These are phyloP conservation scores for Pseudogymnoascus sp. DNA, from an alignment of 2,329 filamentous ascomycete genomes.

Conservation along the genomic window DNA sequence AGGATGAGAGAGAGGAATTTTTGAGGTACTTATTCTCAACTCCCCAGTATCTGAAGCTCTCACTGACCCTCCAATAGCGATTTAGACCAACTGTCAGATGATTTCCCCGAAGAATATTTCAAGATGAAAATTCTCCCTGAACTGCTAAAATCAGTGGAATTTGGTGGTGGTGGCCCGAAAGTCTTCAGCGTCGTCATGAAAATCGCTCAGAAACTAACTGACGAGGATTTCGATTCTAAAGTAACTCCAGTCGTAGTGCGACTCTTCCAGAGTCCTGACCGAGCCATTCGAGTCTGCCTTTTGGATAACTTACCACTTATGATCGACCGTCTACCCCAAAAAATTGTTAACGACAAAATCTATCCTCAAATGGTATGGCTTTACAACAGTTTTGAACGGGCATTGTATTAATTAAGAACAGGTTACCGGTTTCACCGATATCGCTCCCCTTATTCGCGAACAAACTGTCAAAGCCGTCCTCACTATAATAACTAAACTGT, in stretches of 20 bases:
- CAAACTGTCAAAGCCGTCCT: constrained; percentile 94
- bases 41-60: constrained; percentile 20
- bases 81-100: constrained; percentile 77
- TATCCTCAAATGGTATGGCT: constrained; percentile 76
- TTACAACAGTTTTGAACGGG: neutral
- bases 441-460: constrained; percentile 84
- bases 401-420: constrained; percentile 27
- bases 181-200: constrained; percentile 84
- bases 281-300: constrained; percentile 83
- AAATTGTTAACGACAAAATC: constrained; percentile 89
- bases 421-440: constrained; percentile 90
- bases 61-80: constrained; percentile 40
- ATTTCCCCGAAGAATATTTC: constrained; percentile 97
- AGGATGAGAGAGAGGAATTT: constrained; percentile 76
- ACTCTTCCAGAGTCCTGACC: constrained; percentile 82
- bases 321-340: constrained; percentile 84
- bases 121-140: constrained; percentile 95
- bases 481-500: constrained; percentile 78
- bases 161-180: constrained; percentile 88
- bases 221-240: constrained; percentile 80
- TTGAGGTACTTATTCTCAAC: constrained; percentile 48
- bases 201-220: constrained; percentile 76
- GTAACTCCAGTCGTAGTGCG: constrained; percentile 82
- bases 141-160: constrained; percentile 96
- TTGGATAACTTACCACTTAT: constrained; percentile 82